A percentile compares a stretch with the other conserved stretches of the same genome.
phyloP scores from a whole-genome alignment of 352 stramenopile species.

The Phytophthora pistaciae region DNA sequence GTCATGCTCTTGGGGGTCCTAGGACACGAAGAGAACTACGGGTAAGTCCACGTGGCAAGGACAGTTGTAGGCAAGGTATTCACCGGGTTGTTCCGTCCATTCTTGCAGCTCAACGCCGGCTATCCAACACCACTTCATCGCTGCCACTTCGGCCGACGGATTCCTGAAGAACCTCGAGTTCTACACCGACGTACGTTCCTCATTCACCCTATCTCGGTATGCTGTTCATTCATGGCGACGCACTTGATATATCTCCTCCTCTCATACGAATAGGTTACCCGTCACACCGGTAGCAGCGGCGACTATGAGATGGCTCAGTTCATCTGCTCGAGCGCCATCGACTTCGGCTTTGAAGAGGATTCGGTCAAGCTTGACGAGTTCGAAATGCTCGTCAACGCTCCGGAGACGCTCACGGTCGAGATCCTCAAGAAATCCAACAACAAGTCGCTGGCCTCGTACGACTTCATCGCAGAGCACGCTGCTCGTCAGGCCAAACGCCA shows the following conservation, averaged over 20 bases:
- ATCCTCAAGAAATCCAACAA: constrained; percentile 37
- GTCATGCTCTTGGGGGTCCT: constrained; percentile 72
- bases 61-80: background rate
- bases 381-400: constrained; percentile 82
- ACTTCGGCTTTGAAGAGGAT: constrained; percentile 80
- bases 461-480: constrained; percentile 38
- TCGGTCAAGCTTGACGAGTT: constrained; percentile 87
- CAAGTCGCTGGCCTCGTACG: constrained; percentile 27
- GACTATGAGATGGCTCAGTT: constrained; percentile 84
- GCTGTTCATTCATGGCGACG: background rate
- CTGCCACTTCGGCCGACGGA: constrained; percentile 66
- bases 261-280: constrained; percentile 40
- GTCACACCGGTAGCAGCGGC: constrained; percentile 68
- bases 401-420: constrained; percentile 64
- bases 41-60: constrained; percentile 32
- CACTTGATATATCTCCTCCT: background rate
- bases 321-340: constrained; percentile 73
- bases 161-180: constrained; percentile 79
- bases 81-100: background rate
- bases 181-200: constrained; percentile 62
- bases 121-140: constrained; percentile 84
- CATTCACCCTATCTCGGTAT: background rate
- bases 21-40: constrained; percentile 76
- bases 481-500: constrained; percentile 34
- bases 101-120: constrained; percentile 64